Base-by-base conservation (phyloP, 148 eudicot genomes). In the Camellia lanceoleosa region DNA sequence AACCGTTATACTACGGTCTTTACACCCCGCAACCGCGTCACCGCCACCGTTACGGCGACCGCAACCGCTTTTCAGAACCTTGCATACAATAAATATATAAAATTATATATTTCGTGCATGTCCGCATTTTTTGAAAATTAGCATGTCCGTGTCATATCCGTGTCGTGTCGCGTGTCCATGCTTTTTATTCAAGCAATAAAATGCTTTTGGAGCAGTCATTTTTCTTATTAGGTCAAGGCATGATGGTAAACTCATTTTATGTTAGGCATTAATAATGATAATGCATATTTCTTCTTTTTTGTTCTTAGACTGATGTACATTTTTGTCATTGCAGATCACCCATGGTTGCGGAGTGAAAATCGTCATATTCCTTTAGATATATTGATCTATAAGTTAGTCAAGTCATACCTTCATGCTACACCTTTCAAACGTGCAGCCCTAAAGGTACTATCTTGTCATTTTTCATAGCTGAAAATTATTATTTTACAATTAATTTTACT, bases 391-490 rank as follows among this genome's bases (percentile, higher is more conserved):
- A 86, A 86, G 83, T 79, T 86, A 77, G 89, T 86, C 61, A 86
- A 86, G 83, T 79, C 84, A 10, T 86, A 86, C 69, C 83, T 86
- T 19, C 87, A 84, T 77, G 89, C 89, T 23, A 81, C 89, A 23
- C 89, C 89, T 59, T 82, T 84, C 77, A 86, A 86, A 79, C 86
- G 89, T 60, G 89, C 87, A 43, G 87, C 89, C 60, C 78, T 81
- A n/a, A 86, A 84, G 87, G 89, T 86, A 84, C 51, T 43, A 20
- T 19, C 43, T 44, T 71, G 19, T 75, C 38, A 73, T 73, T 5
- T 56, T 42, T 51, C 16, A 15, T 7, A 0, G n/a, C 16, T 52
- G 44, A 2, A 46, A 19, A 43, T 23, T 70, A 9, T 70, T 5
- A 2, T 3, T 2, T 67, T 14, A 30, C 42, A 12, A 5, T 13